Evolutionary conservation across 2,329 filamentous ascomycete species (phyloP).

Genomic region (Zasmidium angulare): DNA sequence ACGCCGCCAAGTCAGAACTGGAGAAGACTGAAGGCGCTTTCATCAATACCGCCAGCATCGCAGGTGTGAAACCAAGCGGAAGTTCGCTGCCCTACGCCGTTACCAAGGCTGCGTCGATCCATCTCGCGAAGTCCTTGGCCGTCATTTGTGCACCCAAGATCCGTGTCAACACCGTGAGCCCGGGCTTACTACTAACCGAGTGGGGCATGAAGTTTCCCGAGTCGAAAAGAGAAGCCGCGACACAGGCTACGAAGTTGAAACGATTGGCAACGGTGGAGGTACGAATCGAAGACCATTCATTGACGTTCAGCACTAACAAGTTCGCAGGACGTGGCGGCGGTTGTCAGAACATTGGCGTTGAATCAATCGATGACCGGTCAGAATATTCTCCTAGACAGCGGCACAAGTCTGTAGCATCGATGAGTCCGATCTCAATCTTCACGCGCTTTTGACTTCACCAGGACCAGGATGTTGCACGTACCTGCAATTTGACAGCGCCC

Average conservation of each 20-base stretch:
- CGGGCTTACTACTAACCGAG: slow-evolving; percentile 50
- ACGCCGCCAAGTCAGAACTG: slow-evolving; percentile 55
- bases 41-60: slow-evolving; percentile 63
- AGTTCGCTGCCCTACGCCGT: slow-evolving; percentile 53
- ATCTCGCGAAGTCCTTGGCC: slow-evolving; percentile 57
- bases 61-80: slow-evolving; percentile 63
- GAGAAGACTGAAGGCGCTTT: slow-evolving; percentile 61
- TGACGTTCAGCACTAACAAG: background rate
- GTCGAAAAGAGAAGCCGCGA: slow-evolving; percentile 44
- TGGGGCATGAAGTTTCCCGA: slow-evolving; percentile 51
- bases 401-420: slow-evolving; percentile 17
- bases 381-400: slow-evolving; percentile 53
- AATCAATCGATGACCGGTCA: slow-evolving; percentile 53
- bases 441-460: background rate
- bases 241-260: slow-evolving; percentile 46
- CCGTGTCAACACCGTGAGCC: slow-evolving; percentile 60
- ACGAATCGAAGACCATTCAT: background rate
- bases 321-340: slow-evolving; percentile 53
- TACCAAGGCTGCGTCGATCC: slow-evolving; percentile 45
- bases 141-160: slow-evolving; percentile 55
- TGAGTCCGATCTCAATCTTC: background rate
- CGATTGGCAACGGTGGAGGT: slow-evolving; percentile 57
- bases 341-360: slow-evolving; percentile 52
- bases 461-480: background rate
- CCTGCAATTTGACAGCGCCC: background rate